A percentile compares a stretch with the other conserved stretches of the same genome.
Conservation (phyloP, 768 basidiomycete species). For the Postia placenta region DNA sequence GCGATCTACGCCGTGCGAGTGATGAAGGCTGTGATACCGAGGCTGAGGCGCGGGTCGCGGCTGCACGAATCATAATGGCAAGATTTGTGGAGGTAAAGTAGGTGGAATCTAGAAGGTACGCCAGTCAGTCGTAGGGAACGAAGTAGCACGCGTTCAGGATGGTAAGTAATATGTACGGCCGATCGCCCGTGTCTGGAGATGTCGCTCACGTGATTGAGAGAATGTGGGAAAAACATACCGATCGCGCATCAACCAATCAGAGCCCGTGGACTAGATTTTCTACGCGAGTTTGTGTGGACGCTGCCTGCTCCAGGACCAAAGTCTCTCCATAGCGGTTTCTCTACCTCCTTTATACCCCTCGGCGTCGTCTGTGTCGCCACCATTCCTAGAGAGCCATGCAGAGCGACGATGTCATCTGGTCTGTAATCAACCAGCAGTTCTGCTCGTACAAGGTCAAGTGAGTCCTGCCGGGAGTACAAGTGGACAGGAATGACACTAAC, state of each 20-base stretch:
- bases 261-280: slow-evolving; percentile 14
- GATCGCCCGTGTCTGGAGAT: not conserved
- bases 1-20: slow-evolving; percentile 1
- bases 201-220: not conserved
- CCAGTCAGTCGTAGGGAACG: not conserved
- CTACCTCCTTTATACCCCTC: not conserved
- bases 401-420: slow-evolving; percentile 99
- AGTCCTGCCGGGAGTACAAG: slow-evolving; percentile 31
- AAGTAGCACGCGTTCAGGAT: not conserved
- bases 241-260: slow-evolving; percentile 10
- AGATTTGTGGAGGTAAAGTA: not conserved
- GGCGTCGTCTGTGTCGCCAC: not conserved
- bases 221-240: slow-evolving; percentile 6
- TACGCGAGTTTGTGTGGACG: not conserved
- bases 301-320: too few species aligned
- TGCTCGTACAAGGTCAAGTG: slow-evolving; percentile 99
- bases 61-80: not conserved
- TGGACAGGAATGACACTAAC: too few species aligned
- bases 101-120: too few species aligned
- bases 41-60: not conserved
- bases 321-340: too few species aligned
- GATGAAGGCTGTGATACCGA: not conserved
- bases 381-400: slow-evolving; percentile 46
- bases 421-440: slow-evolving; percentile 88
- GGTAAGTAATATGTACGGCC: not conserved